phyloP scores from a whole-genome alignment of 2,329 filamentous ascomycete genomes.

The Beauveria rudraprayagi region DNA sequence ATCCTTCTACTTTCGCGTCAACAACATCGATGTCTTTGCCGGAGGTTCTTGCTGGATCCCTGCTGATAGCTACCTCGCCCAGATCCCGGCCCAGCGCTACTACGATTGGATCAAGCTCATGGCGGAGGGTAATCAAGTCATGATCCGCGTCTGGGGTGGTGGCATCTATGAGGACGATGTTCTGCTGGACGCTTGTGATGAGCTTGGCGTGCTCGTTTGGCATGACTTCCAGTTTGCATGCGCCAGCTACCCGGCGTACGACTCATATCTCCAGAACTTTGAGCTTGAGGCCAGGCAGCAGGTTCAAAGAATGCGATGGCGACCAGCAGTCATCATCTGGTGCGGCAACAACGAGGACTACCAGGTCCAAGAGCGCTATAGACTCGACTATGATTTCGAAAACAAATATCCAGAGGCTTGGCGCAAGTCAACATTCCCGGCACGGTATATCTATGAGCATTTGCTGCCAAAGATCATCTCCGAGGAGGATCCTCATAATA shows the following conservation, averaged over 20 bases:
- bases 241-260: conserved; percentile 59
- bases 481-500: conserved; percentile 53
- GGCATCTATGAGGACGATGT: conserved; percentile 64
- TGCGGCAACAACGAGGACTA: conserved; percentile 76
- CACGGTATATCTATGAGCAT: conserved; percentile 71
- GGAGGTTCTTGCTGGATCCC: conserved; percentile 76
- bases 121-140: conserved; percentile 64
- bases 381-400: conserved; percentile 61
- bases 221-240: conserved; percentile 75
- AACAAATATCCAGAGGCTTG: conserved; percentile 67
- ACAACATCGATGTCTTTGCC: conserved; percentile 63
- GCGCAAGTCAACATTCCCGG: conserved; percentile 67
- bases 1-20: conserved; percentile 67
- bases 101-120: conserved; percentile 62
- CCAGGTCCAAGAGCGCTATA: conserved; percentile 62
- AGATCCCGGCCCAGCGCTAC: conserved; percentile 54
- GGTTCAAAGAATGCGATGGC: conserved; percentile 45
- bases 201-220: conserved; percentile 67
- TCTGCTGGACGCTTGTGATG: conserved; percentile 65
- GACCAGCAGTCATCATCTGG: conserved; percentile 64
- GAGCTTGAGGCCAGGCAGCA: conserved; percentile 55
- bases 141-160: conserved; percentile 66
- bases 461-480: conserved; percentile 57
- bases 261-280: conserved; percentile 51
- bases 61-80: conserved; percentile 64